These are phyloP conservation scores for Hanseniaspora gamundiae DNA, from an alignment of 1,139 yeast species.

Conservation along the genomic window DNA sequence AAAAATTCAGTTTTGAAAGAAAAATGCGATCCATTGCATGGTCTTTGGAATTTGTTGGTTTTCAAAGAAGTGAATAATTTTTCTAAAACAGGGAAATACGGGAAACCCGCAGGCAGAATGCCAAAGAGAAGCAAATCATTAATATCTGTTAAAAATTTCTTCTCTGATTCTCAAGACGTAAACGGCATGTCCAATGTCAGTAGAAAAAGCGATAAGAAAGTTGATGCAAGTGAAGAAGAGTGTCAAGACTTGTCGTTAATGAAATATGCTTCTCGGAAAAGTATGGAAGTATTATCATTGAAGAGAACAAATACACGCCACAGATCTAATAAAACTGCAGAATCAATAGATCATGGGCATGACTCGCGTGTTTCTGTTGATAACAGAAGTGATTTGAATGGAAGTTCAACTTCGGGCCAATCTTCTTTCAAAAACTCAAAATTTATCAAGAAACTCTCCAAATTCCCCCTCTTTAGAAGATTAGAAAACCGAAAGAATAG, in stretches of 20 bases:
- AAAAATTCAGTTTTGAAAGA: conserved; percentile 48
- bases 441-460: conserved; percentile 13
- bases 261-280: neutral
- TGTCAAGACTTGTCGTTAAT: neutral
- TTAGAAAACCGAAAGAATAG: conserved; percentile 10
- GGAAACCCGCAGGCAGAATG: neutral
- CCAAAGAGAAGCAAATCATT: conserved; percentile 44
- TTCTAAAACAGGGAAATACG: conserved; percentile 22
- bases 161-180: conserved; percentile 16
- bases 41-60: conserved; percentile 65
- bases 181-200: conserved; percentile 11
- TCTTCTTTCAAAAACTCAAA: conserved; percentile 17
- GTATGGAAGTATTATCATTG: neutral
- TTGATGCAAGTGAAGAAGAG: neutral
- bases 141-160: conserved; percentile 23
- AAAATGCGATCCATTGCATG: conserved; percentile 71
- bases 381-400: too few relatives aligned
- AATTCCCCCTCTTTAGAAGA: conserved; percentile 15
- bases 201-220: neutral
- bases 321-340: too few relatives aligned
- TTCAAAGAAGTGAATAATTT: conserved; percentile 48
- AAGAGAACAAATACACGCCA: neutral
- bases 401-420: too few relatives aligned
- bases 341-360: too few relatives aligned
- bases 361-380: too few relatives aligned